phyloP scores from a whole-genome alignment of 441 rosid genomes.

The Melastoma candidum region DNA sequence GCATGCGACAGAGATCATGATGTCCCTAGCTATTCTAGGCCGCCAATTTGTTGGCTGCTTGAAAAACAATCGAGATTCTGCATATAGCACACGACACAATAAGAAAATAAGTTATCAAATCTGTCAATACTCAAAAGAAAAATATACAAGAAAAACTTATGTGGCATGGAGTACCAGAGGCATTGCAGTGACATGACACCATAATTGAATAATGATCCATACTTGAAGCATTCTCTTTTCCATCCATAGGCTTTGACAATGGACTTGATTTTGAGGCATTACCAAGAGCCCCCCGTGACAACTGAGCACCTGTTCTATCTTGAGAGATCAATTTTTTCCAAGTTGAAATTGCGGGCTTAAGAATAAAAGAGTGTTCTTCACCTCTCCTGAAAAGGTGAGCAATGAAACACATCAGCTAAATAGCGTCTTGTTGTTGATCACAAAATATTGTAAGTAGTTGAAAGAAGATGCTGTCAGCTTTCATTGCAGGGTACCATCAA shows the following conservation, averaged over 20 bases:
- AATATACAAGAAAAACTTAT: conserved; percentile 9
- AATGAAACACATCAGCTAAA: conserved; percentile 9
- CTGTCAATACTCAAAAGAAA: conserved; percentile 8
- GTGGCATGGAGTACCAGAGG: conserved; percentile 49
- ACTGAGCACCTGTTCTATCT: conserved; percentile 35
- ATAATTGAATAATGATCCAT: conserved; percentile 69
- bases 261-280: conserved; percentile 33
- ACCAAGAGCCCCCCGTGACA: conserved; percentile 8
- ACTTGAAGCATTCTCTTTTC: conserved; percentile 29
- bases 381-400: conserved; percentile 58
- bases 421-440: no score
- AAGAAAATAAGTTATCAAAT: background rate
- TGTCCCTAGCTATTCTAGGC: conserved; percentile 76
- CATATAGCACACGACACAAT: conserved; percentile 11
- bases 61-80: conserved; percentile 89
- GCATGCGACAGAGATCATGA: conserved; percentile 87
- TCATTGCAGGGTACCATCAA: no score
- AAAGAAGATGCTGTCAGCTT: no score
- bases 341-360: conserved; percentile 63
- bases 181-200: conserved; percentile 92
- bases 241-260: conserved; percentile 40
- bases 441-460: no score
- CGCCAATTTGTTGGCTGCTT: conserved; percentile 85
- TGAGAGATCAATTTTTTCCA: conserved; percentile 47
- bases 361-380: conserved; percentile 94